Conservation (phyloP, 148 eudicot species). For the Silene latifolia region DNA sequence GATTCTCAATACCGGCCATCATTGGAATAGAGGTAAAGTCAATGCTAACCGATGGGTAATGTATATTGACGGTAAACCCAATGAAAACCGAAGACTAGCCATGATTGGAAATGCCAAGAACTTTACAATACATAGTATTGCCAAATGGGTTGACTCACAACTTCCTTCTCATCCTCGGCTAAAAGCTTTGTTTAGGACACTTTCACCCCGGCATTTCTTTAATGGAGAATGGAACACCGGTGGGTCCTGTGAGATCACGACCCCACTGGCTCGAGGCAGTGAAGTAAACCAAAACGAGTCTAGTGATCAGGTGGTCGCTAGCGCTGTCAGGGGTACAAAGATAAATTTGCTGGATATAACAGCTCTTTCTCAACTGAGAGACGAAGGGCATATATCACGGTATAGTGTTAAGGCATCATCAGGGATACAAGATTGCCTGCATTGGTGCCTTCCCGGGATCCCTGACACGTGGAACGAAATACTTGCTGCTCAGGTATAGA, state of each 20-base stretch:
- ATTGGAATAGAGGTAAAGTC: constrained; percentile 79
- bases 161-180: constrained; percentile 49
- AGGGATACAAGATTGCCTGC: constrained; percentile 69
- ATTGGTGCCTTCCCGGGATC: constrained; percentile 79
- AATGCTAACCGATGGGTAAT: constrained; percentile 56
- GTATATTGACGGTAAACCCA: constrained; percentile 51
- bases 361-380: constrained; percentile 62
- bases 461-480: constrained; percentile 79
- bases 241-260: constrained; percentile 66
- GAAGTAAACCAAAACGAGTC: constrained; percentile 46
- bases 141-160: constrained; percentile 59
- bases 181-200: constrained; percentile 57
- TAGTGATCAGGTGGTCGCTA: constrained; percentile 39
- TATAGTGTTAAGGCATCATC: constrained; percentile 46
- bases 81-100: constrained; percentile 22
- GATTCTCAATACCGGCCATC: constrained; percentile 77
- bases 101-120: constrained; percentile 40
- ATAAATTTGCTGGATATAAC: constrained; percentile 60
- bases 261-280: constrained; percentile 48
- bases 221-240: constrained; percentile 85
- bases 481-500: constrained; percentile 49
- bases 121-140: constrained; percentile 47
- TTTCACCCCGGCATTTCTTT: constrained; percentile 78
- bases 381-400: constrained; percentile 67
- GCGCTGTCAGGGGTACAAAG: constrained; percentile 53